Evolutionary conservation across 2,329 filamentous ascomycete genomes (phyloP).

Genomic region (Byssothecium circinans): DNA sequence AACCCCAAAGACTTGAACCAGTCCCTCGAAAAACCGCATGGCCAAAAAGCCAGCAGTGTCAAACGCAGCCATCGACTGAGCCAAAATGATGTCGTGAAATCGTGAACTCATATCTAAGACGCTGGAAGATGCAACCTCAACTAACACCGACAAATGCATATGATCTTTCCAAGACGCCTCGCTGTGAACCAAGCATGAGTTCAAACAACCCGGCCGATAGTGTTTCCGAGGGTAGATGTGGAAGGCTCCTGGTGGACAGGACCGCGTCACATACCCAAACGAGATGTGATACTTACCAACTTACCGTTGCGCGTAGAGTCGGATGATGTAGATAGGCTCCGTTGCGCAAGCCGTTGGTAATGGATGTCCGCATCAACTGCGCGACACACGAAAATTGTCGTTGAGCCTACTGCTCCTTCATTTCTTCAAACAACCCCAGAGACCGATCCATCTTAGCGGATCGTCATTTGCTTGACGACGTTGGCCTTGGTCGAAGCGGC

Average conservation of each 20-base stretch:
- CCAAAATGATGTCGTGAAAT: conserved; percentile 3
- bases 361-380: conserved; percentile 17
- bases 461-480: conserved; percentile 91
- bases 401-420: conserved; percentile 22
- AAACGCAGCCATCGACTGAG: background rate
- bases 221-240: conserved; percentile 37
- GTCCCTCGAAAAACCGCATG: background rate
- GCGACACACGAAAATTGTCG: conserved; percentile 9
- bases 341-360: conserved; percentile 41
- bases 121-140: conserved; percentile 23
- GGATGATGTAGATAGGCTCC: conserved; percentile 31
- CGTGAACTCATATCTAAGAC: conserved; percentile 28
- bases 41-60: background rate
- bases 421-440: conserved; percentile 1
- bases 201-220: conserved; percentile 21
- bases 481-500: conserved; percentile 74
- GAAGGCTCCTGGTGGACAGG: conserved; percentile 26
- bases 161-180: conserved; percentile 37
- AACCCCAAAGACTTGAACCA: background rate
- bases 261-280: conserved; percentile 45
- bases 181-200: conserved; percentile 22
- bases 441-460: conserved; percentile 32
- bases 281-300: conserved; percentile 47
- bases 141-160: conserved; percentile 27
- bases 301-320: conserved; percentile 47